Evolutionary conservation across 306 rosid species (phyloP).

Genomic region (Vigna nakashimae): DNA sequence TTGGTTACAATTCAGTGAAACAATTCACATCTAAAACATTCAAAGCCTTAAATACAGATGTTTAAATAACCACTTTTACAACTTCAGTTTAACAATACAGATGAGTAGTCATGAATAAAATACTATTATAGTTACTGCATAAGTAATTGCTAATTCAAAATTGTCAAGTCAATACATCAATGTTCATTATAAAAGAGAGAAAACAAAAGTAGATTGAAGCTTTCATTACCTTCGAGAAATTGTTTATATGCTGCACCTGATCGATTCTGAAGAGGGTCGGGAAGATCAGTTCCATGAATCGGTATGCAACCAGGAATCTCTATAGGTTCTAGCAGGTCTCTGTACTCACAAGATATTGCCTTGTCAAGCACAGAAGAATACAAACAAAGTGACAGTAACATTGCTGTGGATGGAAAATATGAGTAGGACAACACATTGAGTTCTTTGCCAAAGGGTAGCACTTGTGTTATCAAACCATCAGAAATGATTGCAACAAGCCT

Average conservation of each 20-base stretch:
- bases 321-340: slow-evolving; percentile 41
- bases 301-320: slow-evolving; percentile 52
- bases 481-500: slow-evolving; percentile 36
- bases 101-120: background rate
- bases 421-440: slow-evolving; percentile 32
- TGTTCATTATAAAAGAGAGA: background rate
- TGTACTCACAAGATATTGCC: slow-evolving; percentile 42
- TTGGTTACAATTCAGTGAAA: too few species aligned
- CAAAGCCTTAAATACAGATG: too few species aligned
- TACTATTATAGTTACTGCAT: background rate
- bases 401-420: slow-evolving; percentile 53
- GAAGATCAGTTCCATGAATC: slow-evolving; percentile 43
- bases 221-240: slow-evolving; percentile 37
- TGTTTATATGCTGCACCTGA: slow-evolving; percentile 7
- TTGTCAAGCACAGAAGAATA: slow-evolving; percentile 45
- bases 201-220: slow-evolving; percentile 14
- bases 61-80: too few species aligned
- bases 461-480: slow-evolving; percentile 45
- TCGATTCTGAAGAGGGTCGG: slow-evolving; percentile 42
- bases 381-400: slow-evolving; percentile 48
- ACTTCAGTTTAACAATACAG: too few species aligned
- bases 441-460: slow-evolving; percentile 35
- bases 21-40: too few species aligned
- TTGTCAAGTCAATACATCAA: too few species aligned
- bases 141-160: too few species aligned